Percentiles rank a stretch among this genome's conserved stretches.
Conservation (phyloP, 441 rosid species). For the Breynia disticha region DNA sequence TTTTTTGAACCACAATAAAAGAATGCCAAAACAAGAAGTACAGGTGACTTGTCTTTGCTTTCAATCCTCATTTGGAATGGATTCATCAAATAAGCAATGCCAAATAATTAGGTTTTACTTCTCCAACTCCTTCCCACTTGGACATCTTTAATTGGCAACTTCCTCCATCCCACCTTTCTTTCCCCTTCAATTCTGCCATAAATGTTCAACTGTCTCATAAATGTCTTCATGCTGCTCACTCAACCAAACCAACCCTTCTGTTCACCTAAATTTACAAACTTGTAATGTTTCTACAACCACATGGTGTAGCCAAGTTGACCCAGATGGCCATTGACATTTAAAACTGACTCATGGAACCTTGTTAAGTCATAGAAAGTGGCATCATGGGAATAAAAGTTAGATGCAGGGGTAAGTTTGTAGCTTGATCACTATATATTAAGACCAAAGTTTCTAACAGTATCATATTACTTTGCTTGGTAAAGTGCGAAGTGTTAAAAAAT, state of each 20-base stretch:
- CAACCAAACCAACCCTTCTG: neutral
- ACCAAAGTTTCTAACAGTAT: neutral
- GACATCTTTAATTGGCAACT: constrained; percentile 2
- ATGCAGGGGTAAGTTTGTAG: neutral
- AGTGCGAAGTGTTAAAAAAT: constrained; percentile 12
- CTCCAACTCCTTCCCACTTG: too few relatives aligned
- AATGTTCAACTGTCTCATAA: constrained; percentile 25
- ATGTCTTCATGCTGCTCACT: neutral
- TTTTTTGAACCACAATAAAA: too few relatives aligned
- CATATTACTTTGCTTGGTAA: neutral
- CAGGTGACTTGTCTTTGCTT: too few relatives aligned
- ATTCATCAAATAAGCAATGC: too few relatives aligned
- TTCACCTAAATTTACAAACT: constrained; percentile 15
- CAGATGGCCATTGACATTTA: neutral
- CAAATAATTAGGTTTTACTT: too few relatives aligned
- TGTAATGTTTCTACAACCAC: neutral
- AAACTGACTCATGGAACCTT: neutral
- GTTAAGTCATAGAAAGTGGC: too few relatives aligned
- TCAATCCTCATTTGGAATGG: too few relatives aligned
- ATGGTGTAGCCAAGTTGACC: neutral
- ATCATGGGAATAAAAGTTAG: neutral
- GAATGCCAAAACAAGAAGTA: too few relatives aligned
- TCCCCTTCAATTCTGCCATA: constrained; percentile 17
- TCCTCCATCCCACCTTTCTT: constrained; percentile 8
- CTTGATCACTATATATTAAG: neutral